Evolutionary conservation across 257 asterid species (phyloP).

Genomic region (Pogostemon cablin): DNA sequence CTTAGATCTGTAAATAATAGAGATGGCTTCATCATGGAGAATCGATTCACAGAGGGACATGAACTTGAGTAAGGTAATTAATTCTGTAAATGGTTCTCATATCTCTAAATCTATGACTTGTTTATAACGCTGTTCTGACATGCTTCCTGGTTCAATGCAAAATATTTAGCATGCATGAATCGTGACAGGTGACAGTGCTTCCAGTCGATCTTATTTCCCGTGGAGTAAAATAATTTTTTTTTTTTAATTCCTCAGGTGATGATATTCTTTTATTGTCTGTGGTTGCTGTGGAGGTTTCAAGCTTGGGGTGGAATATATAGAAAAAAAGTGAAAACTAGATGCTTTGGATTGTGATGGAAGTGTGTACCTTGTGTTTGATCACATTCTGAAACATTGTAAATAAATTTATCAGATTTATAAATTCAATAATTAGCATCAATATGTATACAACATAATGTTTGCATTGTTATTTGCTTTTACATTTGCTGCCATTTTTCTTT

Average conservation of each 20-base stretch:
- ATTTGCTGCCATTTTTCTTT: background rate
- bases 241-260: constrained; percentile 38
- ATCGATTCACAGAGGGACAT: constrained; percentile 40
- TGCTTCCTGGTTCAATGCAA: background rate
- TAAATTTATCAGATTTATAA: constrained; percentile 36
- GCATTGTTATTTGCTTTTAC: constrained; percentile 17
- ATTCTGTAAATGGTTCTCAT: background rate
- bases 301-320: constrained; percentile 21
- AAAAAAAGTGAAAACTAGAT: constrained; percentile 23
- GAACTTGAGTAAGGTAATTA: constrained; percentile 61
- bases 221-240: too few relatives aligned
- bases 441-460: constrained; percentile 40
- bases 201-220: too few relatives aligned
- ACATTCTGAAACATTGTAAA: constrained; percentile 39
- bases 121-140: too few relatives aligned
- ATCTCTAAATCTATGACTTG: too few relatives aligned
- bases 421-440: constrained; percentile 35
- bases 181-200: too few relatives aligned
- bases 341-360: constrained; percentile 34
- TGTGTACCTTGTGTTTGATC: constrained; percentile 30
- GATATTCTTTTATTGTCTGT: constrained; percentile 50
- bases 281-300: constrained; percentile 30
- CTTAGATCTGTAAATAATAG: constrained; percentile 61
- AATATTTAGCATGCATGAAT: too few relatives aligned
- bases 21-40: constrained; percentile 51